Evolutionary conservation across 495 filamentous ascomycete genomes (phyloP).

Genomic region (Penicillium maclennaniae): DNA sequence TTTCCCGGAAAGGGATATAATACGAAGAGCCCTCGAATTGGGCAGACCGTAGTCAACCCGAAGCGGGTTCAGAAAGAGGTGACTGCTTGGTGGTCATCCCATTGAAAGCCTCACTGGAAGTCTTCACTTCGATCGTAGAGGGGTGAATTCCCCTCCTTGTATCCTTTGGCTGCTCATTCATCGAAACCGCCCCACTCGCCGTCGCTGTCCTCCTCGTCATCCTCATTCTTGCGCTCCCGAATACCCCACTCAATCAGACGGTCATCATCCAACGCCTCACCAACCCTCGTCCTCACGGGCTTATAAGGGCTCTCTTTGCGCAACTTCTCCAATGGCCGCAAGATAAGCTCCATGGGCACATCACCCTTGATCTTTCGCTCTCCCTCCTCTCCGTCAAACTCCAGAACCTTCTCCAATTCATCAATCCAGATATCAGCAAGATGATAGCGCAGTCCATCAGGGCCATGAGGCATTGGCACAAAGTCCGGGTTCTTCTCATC

Average conservation of each 20-base stretch:
- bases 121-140: neutral
- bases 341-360: constrained; percentile 48
- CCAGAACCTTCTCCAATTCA: constrained; percentile 67
- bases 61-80: neutral
- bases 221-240: constrained; percentile 37
- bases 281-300: constrained; percentile 64
- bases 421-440: constrained; percentile 89
- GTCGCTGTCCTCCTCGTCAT: constrained; percentile 44
- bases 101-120: neutral
- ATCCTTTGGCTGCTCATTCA: constrained; percentile 31
- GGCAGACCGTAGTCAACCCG: neutral
- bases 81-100: neutral
- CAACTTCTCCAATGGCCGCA: constrained; percentile 59
- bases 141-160: neutral
- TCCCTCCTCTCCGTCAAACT: constrained; percentile 44
- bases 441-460: constrained; percentile 83
- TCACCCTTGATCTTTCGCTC: constrained; percentile 35
- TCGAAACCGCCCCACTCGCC: constrained; percentile 74
- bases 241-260: constrained; percentile 59
- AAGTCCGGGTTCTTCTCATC: constrained; percentile 30
- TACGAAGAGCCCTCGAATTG: neutral
- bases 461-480: constrained; percentile 48
- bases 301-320: constrained; percentile 60
- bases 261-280: constrained; percentile 71
- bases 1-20: neutral